Percentiles rank a stretch among this genome's conserved stretches.
Evolutionary conservation across 2,329 filamentous ascomycete species (phyloP).

Genomic region (Talaromyces atroroseus): DNA sequence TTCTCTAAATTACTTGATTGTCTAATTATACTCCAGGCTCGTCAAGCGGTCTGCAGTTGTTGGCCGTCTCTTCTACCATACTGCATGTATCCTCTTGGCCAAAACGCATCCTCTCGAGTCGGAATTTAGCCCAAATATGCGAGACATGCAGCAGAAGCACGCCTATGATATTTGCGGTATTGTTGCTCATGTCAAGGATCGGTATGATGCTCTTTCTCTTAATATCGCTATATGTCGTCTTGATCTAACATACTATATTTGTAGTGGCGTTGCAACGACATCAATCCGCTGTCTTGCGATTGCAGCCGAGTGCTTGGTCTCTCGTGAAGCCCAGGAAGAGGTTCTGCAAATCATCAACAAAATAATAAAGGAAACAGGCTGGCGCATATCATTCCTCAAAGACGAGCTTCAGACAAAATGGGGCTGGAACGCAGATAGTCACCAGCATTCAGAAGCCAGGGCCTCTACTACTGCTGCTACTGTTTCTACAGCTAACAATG

Average conservation of each 20-base stretch:
- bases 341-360: conserved; percentile 69
- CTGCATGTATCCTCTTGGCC: conserved; percentile 71
- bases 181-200: conserved; percentile 75
- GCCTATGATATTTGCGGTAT: conserved; percentile 86
- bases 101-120: conserved; percentile 68
- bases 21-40: conserved; percentile 52
- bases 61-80: conserved; percentile 83
- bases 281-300: conserved; percentile 74
- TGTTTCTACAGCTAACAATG: background rate
- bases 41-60: conserved; percentile 77
- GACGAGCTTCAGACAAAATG: conserved; percentile 68
- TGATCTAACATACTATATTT: conserved; percentile 23
- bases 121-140: conserved; percentile 61
- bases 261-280: conserved; percentile 66
- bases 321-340: conserved; percentile 70
- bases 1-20: background rate
- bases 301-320: conserved; percentile 66
- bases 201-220: conserved; percentile 34
- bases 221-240: background rate
- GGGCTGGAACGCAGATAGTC: conserved; percentile 57
- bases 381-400: conserved; percentile 68
- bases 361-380: conserved; percentile 71
- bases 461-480: background rate
- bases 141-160: conserved; percentile 64
- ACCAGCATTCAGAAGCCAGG: conserved; percentile 22